Conservation (phyloP, 768 basidiomycete species). For the Mycena haematopus region DNA sequence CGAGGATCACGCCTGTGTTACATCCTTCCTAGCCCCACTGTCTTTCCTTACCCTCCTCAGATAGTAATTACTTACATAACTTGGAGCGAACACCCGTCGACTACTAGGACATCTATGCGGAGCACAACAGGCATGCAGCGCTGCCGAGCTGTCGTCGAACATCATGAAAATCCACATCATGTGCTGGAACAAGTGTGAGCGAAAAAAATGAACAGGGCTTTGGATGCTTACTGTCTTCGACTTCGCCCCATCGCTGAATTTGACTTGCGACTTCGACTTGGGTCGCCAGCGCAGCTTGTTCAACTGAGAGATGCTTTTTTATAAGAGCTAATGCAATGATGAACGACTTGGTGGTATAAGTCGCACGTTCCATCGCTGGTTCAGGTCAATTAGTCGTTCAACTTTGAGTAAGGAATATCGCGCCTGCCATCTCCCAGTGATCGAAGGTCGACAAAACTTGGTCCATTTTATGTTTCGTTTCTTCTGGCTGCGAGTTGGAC, state of each 20-base stretch:
- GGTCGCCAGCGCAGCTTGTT: constrained; percentile 84
- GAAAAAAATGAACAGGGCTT: constrained; percentile 15
- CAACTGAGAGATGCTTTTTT: constrained; percentile 74
- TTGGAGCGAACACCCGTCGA: not conserved
- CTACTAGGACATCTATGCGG: constrained; percentile 30
- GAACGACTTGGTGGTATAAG: constrained; percentile 90
- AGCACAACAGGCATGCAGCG: constrained; percentile 66
- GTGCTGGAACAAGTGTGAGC: constrained; percentile 60
- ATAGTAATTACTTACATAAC: too few species aligned
- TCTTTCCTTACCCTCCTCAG: too few species aligned
- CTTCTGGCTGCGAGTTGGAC: constrained; percentile 69
- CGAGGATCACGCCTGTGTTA: too few species aligned
- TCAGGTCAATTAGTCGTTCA: constrained; percentile 2
- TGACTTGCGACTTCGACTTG: constrained; percentile 95
- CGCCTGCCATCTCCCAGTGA: constrained; percentile 90
- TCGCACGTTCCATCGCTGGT: constrained; percentile 89
- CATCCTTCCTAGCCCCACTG: too few species aligned
- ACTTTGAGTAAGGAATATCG: constrained; percentile 34
- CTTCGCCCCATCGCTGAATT: constrained; percentile 98
- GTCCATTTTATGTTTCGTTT: constrained; percentile 66
- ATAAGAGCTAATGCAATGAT: constrained; percentile 87
- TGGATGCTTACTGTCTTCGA: constrained; percentile 89
- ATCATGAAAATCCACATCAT: constrained; percentile 98
- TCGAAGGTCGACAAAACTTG: constrained; percentile 68
- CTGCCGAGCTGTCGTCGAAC: constrained; percentile 86